Evolutionary conservation across 805 yeast genomes (phyloP).

Genomic region (Sugiyamaella smithiae): DNA sequence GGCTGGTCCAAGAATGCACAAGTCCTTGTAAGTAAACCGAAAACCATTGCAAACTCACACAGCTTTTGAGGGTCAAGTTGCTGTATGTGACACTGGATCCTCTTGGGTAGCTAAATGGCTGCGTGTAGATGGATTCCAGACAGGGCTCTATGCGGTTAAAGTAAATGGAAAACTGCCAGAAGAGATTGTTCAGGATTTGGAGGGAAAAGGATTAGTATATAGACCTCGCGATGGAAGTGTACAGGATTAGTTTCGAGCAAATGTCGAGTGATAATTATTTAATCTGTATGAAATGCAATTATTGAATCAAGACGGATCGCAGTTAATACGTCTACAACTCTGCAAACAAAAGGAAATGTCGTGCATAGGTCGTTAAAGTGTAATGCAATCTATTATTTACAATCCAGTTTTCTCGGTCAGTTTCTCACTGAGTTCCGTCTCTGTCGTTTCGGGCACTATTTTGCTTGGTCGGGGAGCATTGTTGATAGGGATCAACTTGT

Average conservation of each 20-base stretch:
- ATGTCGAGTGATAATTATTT: neutral
- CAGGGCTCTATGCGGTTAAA: constrained; percentile 88
- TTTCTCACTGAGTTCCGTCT: too few species aligned
- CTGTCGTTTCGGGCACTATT: neutral
- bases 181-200: constrained; percentile 71
- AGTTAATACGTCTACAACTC: neutral
- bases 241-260: constrained; percentile 33
- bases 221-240: constrained; percentile 88
- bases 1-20: constrained; percentile 84
- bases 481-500: constrained; percentile 58
- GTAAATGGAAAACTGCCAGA: constrained; percentile 89
- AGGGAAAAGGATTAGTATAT: constrained; percentile 72
- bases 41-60: neutral
- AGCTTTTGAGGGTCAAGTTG: constrained; percentile 90
- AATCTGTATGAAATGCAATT: neutral
- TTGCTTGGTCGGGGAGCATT: constrained; percentile 11
- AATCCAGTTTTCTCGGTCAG: too few species aligned
- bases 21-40: constrained; percentile 57
- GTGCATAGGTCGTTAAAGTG: too few species aligned
- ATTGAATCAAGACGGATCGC: neutral
- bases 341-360: too few species aligned
- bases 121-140: constrained; percentile 80
- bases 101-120: constrained; percentile 97
- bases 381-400: too few species aligned
- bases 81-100: constrained; percentile 75